Evolutionary conservation across 306 rosid genomes (phyloP).

Genomic region (Mimosa pudica): DNA sequence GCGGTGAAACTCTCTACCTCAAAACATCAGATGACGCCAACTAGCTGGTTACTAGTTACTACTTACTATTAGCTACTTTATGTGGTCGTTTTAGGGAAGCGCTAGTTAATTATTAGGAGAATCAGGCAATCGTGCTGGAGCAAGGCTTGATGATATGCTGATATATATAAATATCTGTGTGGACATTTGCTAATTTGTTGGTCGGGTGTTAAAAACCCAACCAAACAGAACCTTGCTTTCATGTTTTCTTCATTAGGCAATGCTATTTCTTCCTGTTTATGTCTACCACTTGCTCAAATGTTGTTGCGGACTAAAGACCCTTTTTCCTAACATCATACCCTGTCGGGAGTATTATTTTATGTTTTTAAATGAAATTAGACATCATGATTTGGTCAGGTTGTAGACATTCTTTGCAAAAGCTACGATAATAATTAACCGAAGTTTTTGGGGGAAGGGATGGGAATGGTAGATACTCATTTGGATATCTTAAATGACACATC

Average conservation of each 20-base stretch:
- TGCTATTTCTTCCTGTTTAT: conserved; percentile 39
- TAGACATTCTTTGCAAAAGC: not conserved
- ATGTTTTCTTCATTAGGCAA: conserved; percentile 20
- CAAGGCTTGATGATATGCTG: conserved; percentile 25
- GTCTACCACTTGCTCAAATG: not conserved
- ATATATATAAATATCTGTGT: not conserved
- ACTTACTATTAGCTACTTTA: not conserved
- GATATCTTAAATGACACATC: not conserved
- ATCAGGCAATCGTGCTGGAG: conserved; percentile 39
- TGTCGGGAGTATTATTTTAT: not conserved
- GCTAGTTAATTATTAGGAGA: conserved; percentile 35
- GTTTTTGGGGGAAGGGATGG: no score
- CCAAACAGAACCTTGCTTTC: conserved; percentile 33
- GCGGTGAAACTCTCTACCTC: conserved; percentile 79
- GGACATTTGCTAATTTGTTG: conserved; percentile 27
- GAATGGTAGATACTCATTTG: not conserved
- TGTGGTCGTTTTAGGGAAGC: not conserved
- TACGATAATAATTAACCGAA: not conserved
- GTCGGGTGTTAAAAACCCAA: conserved; percentile 33
- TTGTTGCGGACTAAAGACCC: no score
- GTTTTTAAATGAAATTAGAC: not conserved
- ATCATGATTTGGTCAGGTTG: not conserved
- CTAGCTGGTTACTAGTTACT: conserved; percentile 18
- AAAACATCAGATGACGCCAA: conserved; percentile 70
- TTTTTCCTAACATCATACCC: no score